A percentile compares a stretch with the other conserved stretches of the same genome.
These are phyloP conservation scores for Calcarisporium arbuscula DNA, from an alignment of 2,329 filamentous ascomycete species.

Conservation along the genomic window DNA sequence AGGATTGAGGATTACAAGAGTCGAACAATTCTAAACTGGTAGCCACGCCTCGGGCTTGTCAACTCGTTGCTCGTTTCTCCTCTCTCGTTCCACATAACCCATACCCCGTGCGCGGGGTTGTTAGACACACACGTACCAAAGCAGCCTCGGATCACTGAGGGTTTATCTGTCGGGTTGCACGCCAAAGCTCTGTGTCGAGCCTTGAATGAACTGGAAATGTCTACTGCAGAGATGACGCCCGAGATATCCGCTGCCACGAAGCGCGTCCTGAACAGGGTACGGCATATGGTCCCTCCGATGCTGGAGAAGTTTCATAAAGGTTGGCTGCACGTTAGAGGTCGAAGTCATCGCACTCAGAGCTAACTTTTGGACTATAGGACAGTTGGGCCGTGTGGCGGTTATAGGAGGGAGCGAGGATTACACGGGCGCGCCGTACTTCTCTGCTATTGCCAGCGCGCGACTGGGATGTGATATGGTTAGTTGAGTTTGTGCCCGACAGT, in stretches of 20 bases:
- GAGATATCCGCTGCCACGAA: conserved; percentile 65
- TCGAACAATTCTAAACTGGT: too few species aligned
- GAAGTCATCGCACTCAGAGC: not conserved
- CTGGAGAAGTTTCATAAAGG: conserved; percentile 95
- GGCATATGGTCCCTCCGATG: conserved; percentile 90
- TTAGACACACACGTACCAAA: too few species aligned
- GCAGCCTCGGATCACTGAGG: too few species aligned
- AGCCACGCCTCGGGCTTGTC: too few species aligned
- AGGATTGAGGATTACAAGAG: too few species aligned
- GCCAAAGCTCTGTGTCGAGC: too few species aligned
- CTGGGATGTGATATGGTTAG: conserved; percentile 84
- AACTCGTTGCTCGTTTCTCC: too few species aligned
- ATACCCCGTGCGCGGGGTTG: too few species aligned
- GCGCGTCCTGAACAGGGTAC: conserved; percentile 71
- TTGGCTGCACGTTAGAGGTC: conserved; percentile 27
- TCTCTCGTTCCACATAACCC: too few species aligned
- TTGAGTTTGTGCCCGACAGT: not conserved
- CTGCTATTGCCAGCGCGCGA: conserved; percentile 89
- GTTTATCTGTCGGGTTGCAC: too few species aligned
- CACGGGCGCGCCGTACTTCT: conserved; percentile 96
- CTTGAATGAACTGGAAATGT: too few species aligned
- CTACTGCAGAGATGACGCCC: conserved; percentile 16
- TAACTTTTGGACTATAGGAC: conserved; percentile 50
- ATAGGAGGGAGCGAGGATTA: conserved; percentile 96
- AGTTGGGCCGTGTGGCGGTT: conserved; percentile 85